These are phyloP conservation scores for Sarocladiaceae sp. DNA, from an alignment of 2,329 filamentous ascomycete species.

Conservation along the genomic window DNA sequence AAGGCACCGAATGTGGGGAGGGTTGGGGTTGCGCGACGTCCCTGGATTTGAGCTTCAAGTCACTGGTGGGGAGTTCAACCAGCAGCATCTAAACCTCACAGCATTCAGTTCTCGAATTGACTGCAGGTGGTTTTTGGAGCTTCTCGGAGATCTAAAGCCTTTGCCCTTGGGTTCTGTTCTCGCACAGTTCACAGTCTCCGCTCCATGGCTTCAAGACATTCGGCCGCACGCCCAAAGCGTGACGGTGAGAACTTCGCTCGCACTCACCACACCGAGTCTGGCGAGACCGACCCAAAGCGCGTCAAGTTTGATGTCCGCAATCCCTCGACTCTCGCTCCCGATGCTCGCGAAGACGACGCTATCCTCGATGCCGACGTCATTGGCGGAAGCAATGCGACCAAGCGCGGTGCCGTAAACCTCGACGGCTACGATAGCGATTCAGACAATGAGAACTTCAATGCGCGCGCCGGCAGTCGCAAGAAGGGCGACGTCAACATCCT, in stretches of 20 bases:
- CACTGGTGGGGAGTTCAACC: neutral
- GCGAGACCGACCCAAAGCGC: slow-evolving; percentile 56
- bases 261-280: slow-evolving; percentile 57
- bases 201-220: slow-evolving; percentile 55
- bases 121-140: too few relatives aligned
- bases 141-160: too few relatives aligned
- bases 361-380: slow-evolving; percentile 91
- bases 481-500: slow-evolving; percentile 43
- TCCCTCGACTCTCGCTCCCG: slow-evolving; percentile 82
- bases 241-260: slow-evolving; percentile 75
- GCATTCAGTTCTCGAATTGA: too few relatives aligned
- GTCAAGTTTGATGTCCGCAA: slow-evolving; percentile 93
- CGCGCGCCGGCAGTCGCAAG: slow-evolving; percentile 57
- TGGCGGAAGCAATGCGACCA: slow-evolving; percentile 68
- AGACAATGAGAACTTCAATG: slow-evolving; percentile 81
- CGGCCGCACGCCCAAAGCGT: slow-evolving; percentile 73
- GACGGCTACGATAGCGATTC: slow-evolving; percentile 97
- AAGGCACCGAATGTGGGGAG: neutral
- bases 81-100: too few relatives aligned
- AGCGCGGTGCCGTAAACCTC: slow-evolving; percentile 90
- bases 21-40: neutral
- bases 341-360: slow-evolving; percentile 63
- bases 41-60: slow-evolving; percentile 8
- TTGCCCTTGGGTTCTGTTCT: too few relatives aligned
- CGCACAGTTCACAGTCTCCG: too few relatives aligned